Evolutionary conservation across 306 rosid species (phyloP).

Genomic region (Sophora flavescens): DNA sequence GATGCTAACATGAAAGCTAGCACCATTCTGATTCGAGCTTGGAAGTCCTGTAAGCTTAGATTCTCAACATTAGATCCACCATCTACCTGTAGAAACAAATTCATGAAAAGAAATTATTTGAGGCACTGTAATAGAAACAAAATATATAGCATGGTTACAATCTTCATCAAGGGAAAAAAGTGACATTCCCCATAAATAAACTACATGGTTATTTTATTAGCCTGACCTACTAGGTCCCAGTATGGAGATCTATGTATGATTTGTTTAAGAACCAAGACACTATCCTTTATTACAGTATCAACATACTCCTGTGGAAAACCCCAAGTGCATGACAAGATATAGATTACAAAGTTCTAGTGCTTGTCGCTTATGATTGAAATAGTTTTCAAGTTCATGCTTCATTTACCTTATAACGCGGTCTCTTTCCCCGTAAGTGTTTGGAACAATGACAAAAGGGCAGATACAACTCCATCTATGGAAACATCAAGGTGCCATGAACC

Average conservation of each 20-base stretch:
- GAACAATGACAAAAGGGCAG: constrained; percentile 75
- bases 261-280: constrained; percentile 7
- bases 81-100: no score
- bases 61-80: constrained; percentile 89
- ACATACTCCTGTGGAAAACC: constrained; percentile 24
- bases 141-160: no score
- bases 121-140: no score
- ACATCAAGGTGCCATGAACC: constrained; percentile 98
- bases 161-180: no score
- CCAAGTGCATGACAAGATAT: constrained; percentile 23
- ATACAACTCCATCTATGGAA: constrained; percentile 80
- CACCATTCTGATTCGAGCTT: constrained; percentile 95
- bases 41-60: constrained; percentile 91
- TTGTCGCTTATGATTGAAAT: constrained; percentile 27
- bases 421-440: constrained; percentile 86
- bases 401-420: constrained; percentile 80
- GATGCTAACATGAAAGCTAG: constrained; percentile 97
- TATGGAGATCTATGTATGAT: constrained; percentile 21
- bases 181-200: no score
- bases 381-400: constrained; percentile 28
- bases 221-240: not conserved
- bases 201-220: constrained; percentile 19
- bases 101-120: no score
- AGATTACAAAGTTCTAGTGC: constrained; percentile 12
- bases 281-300: constrained; percentile 8